A percentile compares a stretch with the other conserved stretches of the same genome.
Evolutionary conservation across 495 filamentous ascomycete species (phyloP).

Genomic region (Geopyxis carbonaria): DNA sequence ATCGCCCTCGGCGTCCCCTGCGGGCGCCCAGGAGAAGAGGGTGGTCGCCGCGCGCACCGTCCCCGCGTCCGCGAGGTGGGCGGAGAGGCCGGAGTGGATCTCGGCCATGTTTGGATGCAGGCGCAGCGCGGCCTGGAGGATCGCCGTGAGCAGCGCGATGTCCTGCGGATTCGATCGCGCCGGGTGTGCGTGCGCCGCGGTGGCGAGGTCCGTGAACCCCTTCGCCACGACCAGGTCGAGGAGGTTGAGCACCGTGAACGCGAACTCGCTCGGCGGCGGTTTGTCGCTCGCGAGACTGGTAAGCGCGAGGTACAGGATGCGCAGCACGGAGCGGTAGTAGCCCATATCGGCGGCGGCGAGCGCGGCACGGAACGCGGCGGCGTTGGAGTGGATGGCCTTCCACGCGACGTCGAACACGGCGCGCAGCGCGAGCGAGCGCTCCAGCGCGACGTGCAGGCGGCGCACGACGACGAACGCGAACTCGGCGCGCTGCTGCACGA

Average conservation of each 20-base stretch:
- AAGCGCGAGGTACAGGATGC: conserved; percentile 67
- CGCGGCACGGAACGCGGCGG: conserved; percentile 16
- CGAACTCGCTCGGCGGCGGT: conserved; percentile 15
- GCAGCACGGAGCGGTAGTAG: conserved; percentile 69
- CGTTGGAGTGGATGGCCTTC: conserved; percentile 17
- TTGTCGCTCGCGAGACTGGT: conserved; percentile 10
- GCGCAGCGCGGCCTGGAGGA: conserved; percentile 63
- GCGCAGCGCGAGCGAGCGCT: conserved; percentile 6
- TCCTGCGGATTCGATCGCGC: conserved; percentile 41
- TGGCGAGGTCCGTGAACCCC: conserved; percentile 59
- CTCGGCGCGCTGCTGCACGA: conserved; percentile 22
- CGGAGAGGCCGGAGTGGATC: conserved; percentile 42
- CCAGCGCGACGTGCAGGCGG: conserved; percentile 17
- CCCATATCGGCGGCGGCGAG: conserved; percentile 37
- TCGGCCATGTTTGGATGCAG: conserved; percentile 49
- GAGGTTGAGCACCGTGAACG: conserved; percentile 31
- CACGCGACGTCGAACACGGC: conserved; percentile 18
- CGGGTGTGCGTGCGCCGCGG: conserved; percentile 26
- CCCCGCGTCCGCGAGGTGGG: conserved; percentile 43
- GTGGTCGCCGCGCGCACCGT: conserved; percentile 65
- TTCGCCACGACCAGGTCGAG: conserved; percentile 60
- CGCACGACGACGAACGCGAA: conserved; percentile 24
- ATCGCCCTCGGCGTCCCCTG: conserved; percentile 46
- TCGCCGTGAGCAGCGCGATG: conserved; percentile 72
- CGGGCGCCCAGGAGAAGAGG: conserved; percentile 86